These are phyloP conservation scores for Microdochium paspali DNA, from an alignment of 2,329 filamentous ascomycete genomes.

Conservation along the genomic window DNA sequence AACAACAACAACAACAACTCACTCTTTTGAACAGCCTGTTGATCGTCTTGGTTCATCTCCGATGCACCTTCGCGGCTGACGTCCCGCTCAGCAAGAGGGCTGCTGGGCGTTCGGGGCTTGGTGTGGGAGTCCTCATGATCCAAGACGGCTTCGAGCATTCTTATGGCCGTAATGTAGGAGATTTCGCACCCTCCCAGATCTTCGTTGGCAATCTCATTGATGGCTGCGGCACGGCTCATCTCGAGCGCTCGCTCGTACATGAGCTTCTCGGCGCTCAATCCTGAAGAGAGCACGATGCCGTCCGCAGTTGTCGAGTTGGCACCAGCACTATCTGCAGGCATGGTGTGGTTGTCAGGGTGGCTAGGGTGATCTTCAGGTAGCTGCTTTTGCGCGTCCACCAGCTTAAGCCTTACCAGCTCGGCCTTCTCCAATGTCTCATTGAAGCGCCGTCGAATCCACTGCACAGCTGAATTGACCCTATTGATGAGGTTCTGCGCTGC, in stretches of 20 bases:
- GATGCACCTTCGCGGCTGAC: conserved; percentile 31
- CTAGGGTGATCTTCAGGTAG: conserved; percentile 78
- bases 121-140: conserved; percentile 62
- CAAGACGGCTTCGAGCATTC: conserved; percentile 89
- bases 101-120: conserved; percentile 24
- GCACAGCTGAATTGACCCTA: conserved; percentile 85
- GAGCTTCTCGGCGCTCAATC: conserved; percentile 88
- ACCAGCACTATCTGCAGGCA: conserved; percentile 23
- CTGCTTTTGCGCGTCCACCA: conserved; percentile 76
- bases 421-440: conserved; percentile 97
- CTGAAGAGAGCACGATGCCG: conserved; percentile 74
- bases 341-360: conserved; percentile 69
- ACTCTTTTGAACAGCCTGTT: conserved; percentile 66
- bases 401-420: conserved; percentile 81
- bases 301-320: conserved; percentile 55
- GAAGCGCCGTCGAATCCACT: conserved; percentile 90
- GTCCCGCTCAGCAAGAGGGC: conserved; percentile 32
- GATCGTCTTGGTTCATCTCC: conserved; percentile 58
- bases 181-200: conserved; percentile 83
- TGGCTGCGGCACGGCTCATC: conserved; percentile 90
- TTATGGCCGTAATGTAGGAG: conserved; percentile 85
- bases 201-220: conserved; percentile 90
- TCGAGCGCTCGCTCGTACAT: conserved; percentile 98
- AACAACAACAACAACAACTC: conserved; percentile 22
- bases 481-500: conserved; percentile 44